Base-by-base conservation (phyloP, 2,329 filamentous ascomycete species). In the Cladophialophora psammophila region DNA sequence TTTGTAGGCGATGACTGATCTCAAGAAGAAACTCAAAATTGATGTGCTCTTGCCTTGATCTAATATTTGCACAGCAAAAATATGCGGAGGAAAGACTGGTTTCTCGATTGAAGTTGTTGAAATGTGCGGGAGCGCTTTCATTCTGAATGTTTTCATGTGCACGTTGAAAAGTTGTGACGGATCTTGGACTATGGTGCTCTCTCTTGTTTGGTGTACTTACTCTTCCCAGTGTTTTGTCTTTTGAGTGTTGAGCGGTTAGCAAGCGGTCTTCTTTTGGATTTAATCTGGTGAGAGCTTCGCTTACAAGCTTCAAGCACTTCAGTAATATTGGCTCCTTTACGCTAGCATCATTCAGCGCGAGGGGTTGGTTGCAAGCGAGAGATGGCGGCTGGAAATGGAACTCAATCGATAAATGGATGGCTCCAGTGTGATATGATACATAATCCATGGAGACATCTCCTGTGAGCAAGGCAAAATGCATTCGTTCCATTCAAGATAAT, bases 1-100 rank as follows among this genome's bases (percentile, higher is more conserved):
- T 69, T 71, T 60, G 65, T 69, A 1, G 66, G 63, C 10, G 70
- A 72, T 62, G 71, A 64, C 7, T 65, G 64, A 63, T 26, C 45
- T 26, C 5, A 50, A 31, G 20, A n/a, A 20, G 10, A 31, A 70
- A 68, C 26, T 26, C 3, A 3, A 26, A 26, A 26, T 26, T 26
- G 66, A 69, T 68, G 31, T 63, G 64, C 45, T 65, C 34, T 31
- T 18, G 45, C 13, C 18, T 18, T 26, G 4, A 26, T 18, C 18
- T 13, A 50, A 10, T 5, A 31, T 18, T 18, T 18, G 45, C 45
- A 26, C 45, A 50, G 9, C 10, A 13, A 13, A 10, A 13, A 10
- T 50, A 12, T 18, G 20, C 45, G 26, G 20, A 31, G 10, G 12
- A 31, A 50, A 50, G 20, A 50, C 18, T 50, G 45, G 13, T 31